Base-by-base conservation (phyloP, 441 rosid species). In the Kokia cookei region DNA sequence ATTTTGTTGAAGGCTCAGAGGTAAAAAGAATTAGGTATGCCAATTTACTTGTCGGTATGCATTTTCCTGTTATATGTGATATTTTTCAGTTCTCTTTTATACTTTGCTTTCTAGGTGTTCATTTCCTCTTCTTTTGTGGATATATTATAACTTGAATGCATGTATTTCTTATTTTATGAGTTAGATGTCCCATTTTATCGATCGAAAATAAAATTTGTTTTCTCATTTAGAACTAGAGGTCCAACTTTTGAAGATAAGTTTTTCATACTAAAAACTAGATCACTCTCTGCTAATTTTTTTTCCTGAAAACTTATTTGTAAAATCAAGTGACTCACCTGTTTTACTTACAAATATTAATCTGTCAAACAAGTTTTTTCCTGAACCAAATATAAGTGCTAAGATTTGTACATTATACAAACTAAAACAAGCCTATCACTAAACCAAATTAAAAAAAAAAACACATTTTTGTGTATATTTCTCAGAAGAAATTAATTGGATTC, bases 11-110 rank as follows among this genome's bases (percentile, higher is more conserved):
- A 57, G 69, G 79, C 61, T 65, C 47, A 50, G 37, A 14, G 42
- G 70, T 73, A 37, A 64, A 15, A 10, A 7, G 40, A 37, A 15
- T 51, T 67, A 43, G 79, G 81, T 77, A 55, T 50, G 75, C 12
- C 29, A 19, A 48, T 37, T 9, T 13, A 48, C 53, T 45, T n/a
- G 7, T 45, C 14, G 4, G 5, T 65, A 42, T 27, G 19, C 15
- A 7, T 65, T 58, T 77, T 53, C 5, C 64, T 24, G 59, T 48
- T 63, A 1, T 17, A 5, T 67, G n/a, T 17, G 11, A 3, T n/a
- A 32, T 32, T 29, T 22, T 24, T 22, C 45, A 17, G 43, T 53
- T 29, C 15, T 22, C 0, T 47, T 65, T 70, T 29, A 24, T 70
- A 35, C 24, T 42, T 72, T 40, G 7, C 26, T 32, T 35, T 58